Conservation (phyloP, 306 rosid species). For the Sechiopsis laciniata region DNA sequence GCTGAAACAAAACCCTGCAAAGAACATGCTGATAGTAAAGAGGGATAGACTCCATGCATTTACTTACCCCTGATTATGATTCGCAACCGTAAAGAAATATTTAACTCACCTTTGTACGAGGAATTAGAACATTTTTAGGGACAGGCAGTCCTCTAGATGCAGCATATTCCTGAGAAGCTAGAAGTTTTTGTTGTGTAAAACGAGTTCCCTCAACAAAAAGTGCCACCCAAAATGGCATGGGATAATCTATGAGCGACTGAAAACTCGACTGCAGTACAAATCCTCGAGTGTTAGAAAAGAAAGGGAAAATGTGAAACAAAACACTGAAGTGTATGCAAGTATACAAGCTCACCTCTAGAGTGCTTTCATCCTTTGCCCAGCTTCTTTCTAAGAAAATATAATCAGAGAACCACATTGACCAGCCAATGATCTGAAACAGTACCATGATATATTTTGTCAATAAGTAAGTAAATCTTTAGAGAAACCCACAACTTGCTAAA, state of each 20-base stretch:
- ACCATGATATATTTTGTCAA: constrained; percentile 10
- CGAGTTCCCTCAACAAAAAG: constrained; percentile 93
- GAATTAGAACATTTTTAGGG: constrained; percentile 75
- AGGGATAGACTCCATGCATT: not conserved
- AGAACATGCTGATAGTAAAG: constrained; percentile 5
- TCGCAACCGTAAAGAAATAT: not conserved
- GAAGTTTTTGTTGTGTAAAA: constrained; percentile 57
- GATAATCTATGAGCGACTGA: constrained; percentile 43
- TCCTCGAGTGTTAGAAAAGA: constrained; percentile 11
- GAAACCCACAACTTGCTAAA: not conserved
- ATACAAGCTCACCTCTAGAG: constrained; percentile 43
- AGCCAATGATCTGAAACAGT: constrained; percentile 64
- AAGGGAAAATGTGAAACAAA: not conserved
- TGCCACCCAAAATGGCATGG: constrained; percentile 78
- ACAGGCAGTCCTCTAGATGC: constrained; percentile 65
- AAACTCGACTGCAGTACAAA: constrained; percentile 58
- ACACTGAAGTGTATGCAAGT: not conserved
- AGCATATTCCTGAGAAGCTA: constrained; percentile 73
- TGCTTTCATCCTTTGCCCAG: constrained; percentile 60
- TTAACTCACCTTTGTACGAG: constrained; percentile 71
- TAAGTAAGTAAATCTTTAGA: not conserved
- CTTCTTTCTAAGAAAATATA: constrained; percentile 67
- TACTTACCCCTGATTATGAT: not conserved
- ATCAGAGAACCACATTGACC: constrained; percentile 91
- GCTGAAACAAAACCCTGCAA: constrained; percentile 79